Base-by-base conservation (phyloP, 2,329 filamentous ascomycete genomes). In the Penicillium sp. region DNA sequence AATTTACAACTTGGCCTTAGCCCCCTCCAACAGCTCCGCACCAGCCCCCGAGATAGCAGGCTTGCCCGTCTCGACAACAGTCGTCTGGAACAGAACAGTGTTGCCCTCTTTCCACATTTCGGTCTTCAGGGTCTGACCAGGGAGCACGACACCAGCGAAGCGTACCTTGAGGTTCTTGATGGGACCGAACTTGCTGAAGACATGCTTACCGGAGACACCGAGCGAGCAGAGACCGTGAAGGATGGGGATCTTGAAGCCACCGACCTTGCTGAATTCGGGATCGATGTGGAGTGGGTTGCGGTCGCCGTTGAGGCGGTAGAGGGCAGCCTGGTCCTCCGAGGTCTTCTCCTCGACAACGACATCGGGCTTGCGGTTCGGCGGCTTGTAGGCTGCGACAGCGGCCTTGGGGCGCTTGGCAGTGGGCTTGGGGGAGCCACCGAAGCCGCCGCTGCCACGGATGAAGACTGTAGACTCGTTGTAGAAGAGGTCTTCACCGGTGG, bases 391-490 rank as follows among this genome's bases (percentile, higher is more conserved):
- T 2, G 91, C 89, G 3, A 92, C 96, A 49, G 91, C 88, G 17
- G 90, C 88, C 63, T 94, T 93, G 60, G 95, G 87, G 72, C 96
- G 90, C 19, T 80, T 74, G 29, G 89, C 88, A 47, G 77, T 78
- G 31, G 77, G 76, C 81, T 93, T 94, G 79, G 87, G 88, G 58
- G 88, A 86, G 8, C 95, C 95, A 60, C 90, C 93, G 72, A 98
- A 98, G 59, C 93, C 93, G 67, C 95, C 95, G 62, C 89, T 90
- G 53, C 94, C 94, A 62, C 94, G 89, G 67, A 99, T 88, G 83
- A 99, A 97, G 68, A 93, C 87, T n/a, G 91, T 94, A 66, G 87
- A 88, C 79, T 99, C 95, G 80, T 97, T 98, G 85, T 98, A 98
- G 82, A 98, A 98, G 67, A 99, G 82, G 63, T 96, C 91, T 76